Evolutionary conservation across 148 eudicot genomes (phyloP).

Genomic region (Silene latifolia): DNA sequence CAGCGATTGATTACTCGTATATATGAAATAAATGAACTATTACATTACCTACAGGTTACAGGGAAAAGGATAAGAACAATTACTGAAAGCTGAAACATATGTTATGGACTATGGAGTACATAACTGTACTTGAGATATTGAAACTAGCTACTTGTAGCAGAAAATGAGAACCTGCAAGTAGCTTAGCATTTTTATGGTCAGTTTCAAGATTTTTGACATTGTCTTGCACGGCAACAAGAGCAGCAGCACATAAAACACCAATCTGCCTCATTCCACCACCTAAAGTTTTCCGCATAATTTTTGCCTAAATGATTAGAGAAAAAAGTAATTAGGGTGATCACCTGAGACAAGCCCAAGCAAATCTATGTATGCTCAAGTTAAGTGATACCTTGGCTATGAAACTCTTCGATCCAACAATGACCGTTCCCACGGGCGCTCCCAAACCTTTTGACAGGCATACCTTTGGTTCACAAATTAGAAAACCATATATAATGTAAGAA

Average conservation of each 20-base stretch:
- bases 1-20: not conserved
- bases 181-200: constrained; percentile 85
- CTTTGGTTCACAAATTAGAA: constrained; percentile 29
- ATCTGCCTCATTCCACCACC: constrained; percentile 99
- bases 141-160: not conserved
- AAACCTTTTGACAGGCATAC: constrained; percentile 93
- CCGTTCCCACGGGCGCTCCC: constrained; percentile 91
- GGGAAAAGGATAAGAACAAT: too few species aligned
- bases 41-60: too few species aligned
- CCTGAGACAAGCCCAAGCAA: not conserved
- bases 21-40: too few species aligned
- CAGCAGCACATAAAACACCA: constrained; percentile 91
- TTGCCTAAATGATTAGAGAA: constrained; percentile 45
- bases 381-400: constrained; percentile 66
- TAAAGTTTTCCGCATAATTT: constrained; percentile 68
- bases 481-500: not conserved
- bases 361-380: not conserved
- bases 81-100: too few species aligned
- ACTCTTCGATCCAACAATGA: constrained; percentile 78
- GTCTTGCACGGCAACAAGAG: constrained; percentile 78
- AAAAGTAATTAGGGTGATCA: not conserved
- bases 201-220: constrained; percentile 62
- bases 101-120: too few species aligned
- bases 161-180: constrained; percentile 58
- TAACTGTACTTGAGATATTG: not conserved